Evolutionary conservation across 2,329 filamentous ascomycete genomes (phyloP), one percentile per base, ranked within the genome.

Genomic region (Monilinia fructigena): DNA sequence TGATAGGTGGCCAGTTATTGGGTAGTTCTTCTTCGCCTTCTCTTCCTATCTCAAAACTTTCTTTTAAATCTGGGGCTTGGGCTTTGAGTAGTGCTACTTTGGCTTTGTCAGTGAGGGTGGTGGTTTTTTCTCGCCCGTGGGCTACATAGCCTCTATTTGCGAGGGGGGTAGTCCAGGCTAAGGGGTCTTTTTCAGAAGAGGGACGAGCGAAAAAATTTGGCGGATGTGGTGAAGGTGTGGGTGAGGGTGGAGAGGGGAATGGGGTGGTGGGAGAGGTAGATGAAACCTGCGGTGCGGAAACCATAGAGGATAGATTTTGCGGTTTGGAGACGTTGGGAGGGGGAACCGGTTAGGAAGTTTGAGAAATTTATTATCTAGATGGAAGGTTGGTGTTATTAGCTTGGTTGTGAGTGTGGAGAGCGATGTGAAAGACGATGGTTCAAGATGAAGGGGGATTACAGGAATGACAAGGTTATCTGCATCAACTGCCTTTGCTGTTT

Each of bases 281-380:
- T 85, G 81, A 97, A 97, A 66, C 93, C 93, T 2, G 93, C 90
- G 1, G 85, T 89, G 73, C 93, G 90, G 80, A 97, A 96, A 53
- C 91, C 93, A 63, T 86, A 76, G 16, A 94, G 86, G 71, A 97
- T 88, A 52, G 89, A 86, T 63, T 86, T 78, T 28, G 92, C 93
- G 1, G 90, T 87, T 54, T 83, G 79, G 61, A 83, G 80, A 72
- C 89, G 89, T 71, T 89, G 81, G 12, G 81, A 73, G 0, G 84
- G 79, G 26, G 83, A 82, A 45, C 89, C 89, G 66, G 82, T 78
- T 31, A 91, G 85, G 77, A 93, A 95, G 54, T 82, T 82, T 16
- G 85, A 86, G 76, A 96, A 93, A 81, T 96, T 88, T 75, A 93
- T 90, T 72, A 93, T 83, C 90, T 93, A 38, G 26, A 8, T 31